Evolutionary conservation across 768 basidiomycete species (phyloP).

Genomic region (Naganishia kalamii): DNA sequence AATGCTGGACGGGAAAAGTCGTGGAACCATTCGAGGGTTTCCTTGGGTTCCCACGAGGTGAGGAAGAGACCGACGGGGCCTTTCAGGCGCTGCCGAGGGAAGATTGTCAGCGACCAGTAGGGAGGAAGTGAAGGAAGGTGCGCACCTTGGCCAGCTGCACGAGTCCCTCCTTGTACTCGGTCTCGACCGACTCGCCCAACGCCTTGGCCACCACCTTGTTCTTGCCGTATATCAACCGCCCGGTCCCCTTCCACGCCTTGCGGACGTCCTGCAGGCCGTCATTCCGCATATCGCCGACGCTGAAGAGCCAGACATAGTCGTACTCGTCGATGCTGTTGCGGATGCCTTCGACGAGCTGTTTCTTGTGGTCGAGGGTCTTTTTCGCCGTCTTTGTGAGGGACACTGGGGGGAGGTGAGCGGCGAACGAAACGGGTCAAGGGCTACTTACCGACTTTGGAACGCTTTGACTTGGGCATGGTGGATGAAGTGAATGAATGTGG

Average conservation of each 20-base stretch:
- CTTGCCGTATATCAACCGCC: constrained; percentile 81
- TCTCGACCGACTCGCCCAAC: constrained; percentile 75
- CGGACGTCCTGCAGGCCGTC: constrained; percentile 88
- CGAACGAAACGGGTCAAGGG: neutral
- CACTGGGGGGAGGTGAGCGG: constrained; percentile 51
- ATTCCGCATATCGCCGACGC: constrained; percentile 92
- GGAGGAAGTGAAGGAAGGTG: neutral
- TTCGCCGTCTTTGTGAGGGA: constrained; percentile 89
- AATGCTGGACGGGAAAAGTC: constrained; percentile 85
- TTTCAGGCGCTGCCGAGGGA: constrained; percentile 66
- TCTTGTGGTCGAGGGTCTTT: constrained; percentile 88
- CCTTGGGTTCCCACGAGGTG: constrained; percentile 80
- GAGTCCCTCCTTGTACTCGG: constrained; percentile 73
- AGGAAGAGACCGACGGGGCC: constrained; percentile 91
- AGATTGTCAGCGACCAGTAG: neutral
- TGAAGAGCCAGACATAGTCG: constrained; percentile 92
- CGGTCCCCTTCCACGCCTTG: constrained; percentile 86
- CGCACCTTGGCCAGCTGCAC: constrained; percentile 70
- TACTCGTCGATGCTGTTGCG: constrained; percentile 80
- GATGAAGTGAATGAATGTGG: neutral
- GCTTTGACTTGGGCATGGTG: constrained; percentile 80
- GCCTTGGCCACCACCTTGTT: constrained; percentile 87
- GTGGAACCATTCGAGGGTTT: constrained; percentile 89
- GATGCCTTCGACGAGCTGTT: constrained; percentile 69
- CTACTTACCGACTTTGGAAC: constrained; percentile 73